Percentiles rank a stretch among this genome's conserved stretches.
Evolutionary conservation across 2,329 filamentous ascomycete species (phyloP).

Genomic region (Onygenales sp.): DNA sequence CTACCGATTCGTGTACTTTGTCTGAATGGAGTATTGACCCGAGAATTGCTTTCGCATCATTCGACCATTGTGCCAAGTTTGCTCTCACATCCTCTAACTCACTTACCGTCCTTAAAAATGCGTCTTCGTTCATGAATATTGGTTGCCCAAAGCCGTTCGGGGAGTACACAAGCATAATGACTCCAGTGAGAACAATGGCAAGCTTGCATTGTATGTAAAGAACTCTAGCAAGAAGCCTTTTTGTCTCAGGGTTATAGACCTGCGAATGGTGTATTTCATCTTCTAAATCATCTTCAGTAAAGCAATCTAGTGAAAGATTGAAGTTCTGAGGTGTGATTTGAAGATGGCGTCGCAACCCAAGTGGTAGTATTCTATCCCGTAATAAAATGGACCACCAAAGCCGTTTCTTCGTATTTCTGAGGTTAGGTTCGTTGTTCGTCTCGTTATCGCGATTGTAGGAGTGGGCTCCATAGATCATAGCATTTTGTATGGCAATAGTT

Average conservation of each 20-base stretch:
- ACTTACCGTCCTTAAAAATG: not conserved
- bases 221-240: slow-evolving; percentile 36
- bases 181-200: slow-evolving; percentile 38
- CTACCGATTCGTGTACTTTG: slow-evolving; percentile 26
- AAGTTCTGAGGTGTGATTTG: slow-evolving; percentile 42
- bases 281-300: slow-evolving; percentile 36
- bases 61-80: slow-evolving; percentile 29
- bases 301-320: slow-evolving; percentile 30
- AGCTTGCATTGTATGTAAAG: slow-evolving; percentile 38
- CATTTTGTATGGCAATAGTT: slow-evolving; percentile 42
- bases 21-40: not conserved
- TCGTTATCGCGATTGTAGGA: slow-evolving; percentile 38
- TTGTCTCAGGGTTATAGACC: slow-evolving; percentile 39
- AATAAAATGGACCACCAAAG: slow-evolving; percentile 49
- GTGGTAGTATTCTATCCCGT: slow-evolving; percentile 42
- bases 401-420: slow-evolving; percentile 34
- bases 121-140: slow-evolving; percentile 4
- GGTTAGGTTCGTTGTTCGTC: slow-evolving; percentile 13
- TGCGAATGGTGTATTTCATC: slow-evolving; percentile 37
- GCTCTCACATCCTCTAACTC: slow-evolving; percentile 27
- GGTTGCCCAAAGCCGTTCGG: slow-evolving; percentile 10
- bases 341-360: slow-evolving; percentile 42
- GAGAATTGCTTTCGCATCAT: slow-evolving; percentile 23
- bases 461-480: slow-evolving; percentile 37
- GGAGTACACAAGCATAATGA: slow-evolving; percentile 38